These are phyloP conservation scores for Pseudopyricularia javanii DNA, from an alignment of 2,329 filamentous ascomycete species.

Conservation along the genomic window DNA sequence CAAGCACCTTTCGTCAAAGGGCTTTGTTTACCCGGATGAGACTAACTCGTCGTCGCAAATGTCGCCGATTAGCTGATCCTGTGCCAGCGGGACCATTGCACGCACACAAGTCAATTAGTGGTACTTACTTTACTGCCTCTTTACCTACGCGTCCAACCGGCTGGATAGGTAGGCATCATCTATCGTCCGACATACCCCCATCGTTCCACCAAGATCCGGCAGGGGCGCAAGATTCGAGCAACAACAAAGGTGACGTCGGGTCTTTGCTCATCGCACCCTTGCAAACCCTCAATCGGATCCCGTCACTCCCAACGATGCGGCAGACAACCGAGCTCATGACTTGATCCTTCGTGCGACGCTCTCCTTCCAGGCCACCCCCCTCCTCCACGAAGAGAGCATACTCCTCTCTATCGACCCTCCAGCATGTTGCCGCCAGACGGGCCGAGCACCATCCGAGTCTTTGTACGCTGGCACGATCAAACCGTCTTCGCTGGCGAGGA, in stretches of 20 bases:
- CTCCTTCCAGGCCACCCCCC: not conserved
- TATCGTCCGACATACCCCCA: too few relatives aligned
- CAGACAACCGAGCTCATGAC: not conserved
- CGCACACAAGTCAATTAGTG: too few relatives aligned
- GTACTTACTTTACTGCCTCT: not conserved
- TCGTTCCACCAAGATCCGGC: too few relatives aligned
- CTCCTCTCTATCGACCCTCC: not conserved
- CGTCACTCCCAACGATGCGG: not conserved
- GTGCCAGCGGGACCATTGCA: not conserved
- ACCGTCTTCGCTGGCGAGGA: slow-evolving; percentile 95
- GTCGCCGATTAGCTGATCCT: not conserved
- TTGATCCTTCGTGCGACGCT: not conserved
- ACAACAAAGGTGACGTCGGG: too few relatives aligned
- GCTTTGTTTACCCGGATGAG: not conserved
- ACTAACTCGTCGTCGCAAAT: not conserved
- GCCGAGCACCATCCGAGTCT: slow-evolving; percentile 72
- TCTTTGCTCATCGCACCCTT: not conserved
- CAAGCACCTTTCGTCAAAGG: not conserved
- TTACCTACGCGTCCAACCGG: not conserved
- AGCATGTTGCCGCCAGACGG: slow-evolving; percentile 35
- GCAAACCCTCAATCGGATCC: not conserved
- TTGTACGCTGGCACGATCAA: slow-evolving; percentile 87
- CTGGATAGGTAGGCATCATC: too few relatives aligned
- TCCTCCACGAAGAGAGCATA: not conserved
- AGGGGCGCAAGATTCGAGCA: too few relatives aligned